Conservation (phyloP, 495 filamentous ascomycete species). For the Lasiosphaeris hirsuta region DNA sequence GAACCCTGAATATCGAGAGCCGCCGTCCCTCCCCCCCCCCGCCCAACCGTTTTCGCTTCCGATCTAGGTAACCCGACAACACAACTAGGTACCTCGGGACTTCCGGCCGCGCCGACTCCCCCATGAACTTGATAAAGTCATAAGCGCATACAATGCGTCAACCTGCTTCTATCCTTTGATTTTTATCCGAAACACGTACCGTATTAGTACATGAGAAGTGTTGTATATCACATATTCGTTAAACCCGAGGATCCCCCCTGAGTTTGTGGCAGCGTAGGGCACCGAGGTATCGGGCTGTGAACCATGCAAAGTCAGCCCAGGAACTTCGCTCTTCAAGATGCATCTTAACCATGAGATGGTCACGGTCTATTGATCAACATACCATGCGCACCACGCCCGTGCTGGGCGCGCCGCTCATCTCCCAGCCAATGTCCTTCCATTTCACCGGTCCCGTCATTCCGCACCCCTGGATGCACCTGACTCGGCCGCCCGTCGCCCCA, state of each 20-base stretch:
- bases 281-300: background rate
- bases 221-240: constrained; percentile 9
- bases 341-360: background rate
- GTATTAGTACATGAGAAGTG: background rate
- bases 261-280: background rate
- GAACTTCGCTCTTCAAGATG: background rate
- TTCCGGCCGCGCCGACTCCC: no score
- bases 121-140: no score
- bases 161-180: no score
- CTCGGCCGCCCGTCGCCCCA: background rate
- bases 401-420: constrained; percentile 1
- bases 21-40: no score
- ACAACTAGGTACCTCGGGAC: no score
- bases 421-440: constrained; percentile 1
- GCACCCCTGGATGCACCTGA: constrained; percentile 3
- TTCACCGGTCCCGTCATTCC: background rate
- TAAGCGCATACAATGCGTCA: no score
- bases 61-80: no score
- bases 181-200: no score
- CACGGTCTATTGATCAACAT: background rate
- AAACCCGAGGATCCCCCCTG: background rate
- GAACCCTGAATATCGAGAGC: no score
- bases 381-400: constrained; percentile 1
- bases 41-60: no score
- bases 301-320: background rate